A percentile compares a stretch with the other conserved stretches of the same genome.
Conservation (phyloP, 257 asterid genomes). For the Asclepias syriaca region DNA sequence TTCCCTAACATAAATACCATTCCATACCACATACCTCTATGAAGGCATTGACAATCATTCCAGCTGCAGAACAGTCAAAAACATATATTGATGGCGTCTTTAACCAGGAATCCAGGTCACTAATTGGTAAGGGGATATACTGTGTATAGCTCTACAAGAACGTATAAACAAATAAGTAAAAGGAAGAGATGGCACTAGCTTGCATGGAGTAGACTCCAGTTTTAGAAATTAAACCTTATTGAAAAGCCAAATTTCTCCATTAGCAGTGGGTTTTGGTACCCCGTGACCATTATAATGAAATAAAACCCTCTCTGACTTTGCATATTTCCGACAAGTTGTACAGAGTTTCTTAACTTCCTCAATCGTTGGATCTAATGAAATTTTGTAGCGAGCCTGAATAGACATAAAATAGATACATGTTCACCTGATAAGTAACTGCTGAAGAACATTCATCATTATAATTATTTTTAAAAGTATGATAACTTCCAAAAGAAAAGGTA, state of each 20-base stretch:
- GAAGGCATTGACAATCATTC: slow-evolving; percentile 83
- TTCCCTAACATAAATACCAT: not conserved
- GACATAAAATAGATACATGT: not conserved
- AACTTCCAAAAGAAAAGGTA: not conserved
- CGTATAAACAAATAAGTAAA: slow-evolving; percentile 29
- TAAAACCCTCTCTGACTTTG: slow-evolving; percentile 94
- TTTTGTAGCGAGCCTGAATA: slow-evolving; percentile 81
- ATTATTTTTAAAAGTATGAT: not conserved
- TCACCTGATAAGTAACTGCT: not conserved
- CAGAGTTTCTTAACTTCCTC: slow-evolving; percentile 95
- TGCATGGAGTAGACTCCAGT: slow-evolving; percentile 11
- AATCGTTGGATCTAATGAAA: slow-evolving; percentile 85
- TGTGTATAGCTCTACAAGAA: slow-evolving; percentile 80
- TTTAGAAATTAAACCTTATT: slow-evolving; percentile 56
- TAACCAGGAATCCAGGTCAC: slow-evolving; percentile 96
- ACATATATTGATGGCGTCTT: slow-evolving; percentile 95
- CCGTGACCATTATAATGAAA: slow-evolving; percentile 99
- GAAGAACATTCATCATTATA: not conserved
- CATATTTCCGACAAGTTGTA: slow-evolving; percentile 88
- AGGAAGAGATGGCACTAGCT: slow-evolving; percentile 11
- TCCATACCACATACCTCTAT: slow-evolving; percentile 44
- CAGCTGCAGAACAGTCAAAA: slow-evolving; percentile 99
- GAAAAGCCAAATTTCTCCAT: slow-evolving; percentile 95
- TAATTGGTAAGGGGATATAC: slow-evolving; percentile 85
- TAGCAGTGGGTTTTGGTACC: slow-evolving; percentile 96